Percentiles rank a stretch among this genome's conserved stretches.
phyloP scores from a whole-genome alignment of 208 protist species.

The Acanthamoeba polyphaga region DNA sequence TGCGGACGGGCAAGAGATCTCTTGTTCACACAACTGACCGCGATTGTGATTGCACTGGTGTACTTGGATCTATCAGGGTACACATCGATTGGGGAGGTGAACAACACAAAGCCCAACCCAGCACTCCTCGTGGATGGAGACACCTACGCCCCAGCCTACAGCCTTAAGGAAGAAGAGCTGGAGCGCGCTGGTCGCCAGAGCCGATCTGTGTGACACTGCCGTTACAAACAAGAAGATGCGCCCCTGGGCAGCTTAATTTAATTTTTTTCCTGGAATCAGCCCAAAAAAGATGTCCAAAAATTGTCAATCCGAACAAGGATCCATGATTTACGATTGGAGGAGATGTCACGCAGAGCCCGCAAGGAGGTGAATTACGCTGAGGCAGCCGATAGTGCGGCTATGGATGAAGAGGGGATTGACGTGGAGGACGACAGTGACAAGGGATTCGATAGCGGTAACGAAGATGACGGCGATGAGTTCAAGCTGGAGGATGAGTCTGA shows the following conservation, averaged over 20 bases:
- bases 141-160: constrained; percentile 77
- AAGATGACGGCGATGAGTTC: constrained; percentile 1
- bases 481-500: constrained; percentile 2
- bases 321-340: too few species aligned
- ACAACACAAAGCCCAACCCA: constrained; percentile 82
- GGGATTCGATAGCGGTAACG: not conserved
- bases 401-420: not conserved
- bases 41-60: not conserved
- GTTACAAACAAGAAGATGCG: too few species aligned
- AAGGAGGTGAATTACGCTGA: constrained; percentile 13
- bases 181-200: constrained; percentile 70
- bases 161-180: constrained; percentile 36
- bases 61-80: constrained; percentile 8
- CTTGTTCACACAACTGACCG: too few species aligned
- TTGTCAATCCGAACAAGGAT: too few species aligned
- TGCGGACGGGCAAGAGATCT: too few species aligned
- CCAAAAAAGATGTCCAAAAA: too few species aligned
- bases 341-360: not conserved
- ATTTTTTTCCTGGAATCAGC: too few species aligned
- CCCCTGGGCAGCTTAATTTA: too few species aligned
- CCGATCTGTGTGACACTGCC: not conserved
- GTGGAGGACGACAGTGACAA: not conserved
- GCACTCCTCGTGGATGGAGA: not conserved
- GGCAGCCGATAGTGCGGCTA: not conserved
- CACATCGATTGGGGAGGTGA: constrained; percentile 77